Conservation (phyloP, 2,329 filamentous ascomycete species). For the Aureobasidium mangrovei region DNA sequence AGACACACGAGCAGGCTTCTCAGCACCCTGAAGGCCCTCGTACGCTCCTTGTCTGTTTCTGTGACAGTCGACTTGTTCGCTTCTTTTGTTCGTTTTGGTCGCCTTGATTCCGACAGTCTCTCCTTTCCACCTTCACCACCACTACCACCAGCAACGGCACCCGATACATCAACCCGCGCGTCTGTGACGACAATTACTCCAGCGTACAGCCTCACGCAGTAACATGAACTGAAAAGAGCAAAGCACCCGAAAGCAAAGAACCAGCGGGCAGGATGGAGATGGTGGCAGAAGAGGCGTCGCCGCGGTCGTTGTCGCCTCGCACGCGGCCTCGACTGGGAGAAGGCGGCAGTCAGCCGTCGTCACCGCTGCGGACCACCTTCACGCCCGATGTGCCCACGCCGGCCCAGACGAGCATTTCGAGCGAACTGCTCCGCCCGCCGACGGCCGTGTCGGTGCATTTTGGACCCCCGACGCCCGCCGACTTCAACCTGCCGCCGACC, state of each 20-base stretch:
- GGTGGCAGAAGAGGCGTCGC: conserved; percentile 10
- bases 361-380: conserved; percentile 10
- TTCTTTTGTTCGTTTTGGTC: background rate
- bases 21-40: background rate
- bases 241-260: background rate
- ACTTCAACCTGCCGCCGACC: conserved; percentile 5
- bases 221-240: background rate
- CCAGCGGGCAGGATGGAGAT: conserved; percentile 6
- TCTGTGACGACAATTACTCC: background rate
- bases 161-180: background rate
- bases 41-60: background rate
- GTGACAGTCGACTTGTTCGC: background rate
- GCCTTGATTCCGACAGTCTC: background rate
- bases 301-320: conserved; percentile 6
- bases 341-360: conserved; percentile 6
- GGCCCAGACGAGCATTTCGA: background rate
- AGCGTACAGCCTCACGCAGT: background rate
- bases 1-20: background rate
- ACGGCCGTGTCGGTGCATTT: conserved; percentile 11
- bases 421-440: background rate
- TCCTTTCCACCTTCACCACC: background rate
- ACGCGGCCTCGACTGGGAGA: conserved; percentile 2
- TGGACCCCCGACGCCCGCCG: conserved; percentile 10
- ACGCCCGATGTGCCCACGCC: background rate
- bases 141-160: background rate